Base-by-base conservation (phyloP, 2,329 filamentous ascomycete species). In the Colletotrichum sp. region DNA sequence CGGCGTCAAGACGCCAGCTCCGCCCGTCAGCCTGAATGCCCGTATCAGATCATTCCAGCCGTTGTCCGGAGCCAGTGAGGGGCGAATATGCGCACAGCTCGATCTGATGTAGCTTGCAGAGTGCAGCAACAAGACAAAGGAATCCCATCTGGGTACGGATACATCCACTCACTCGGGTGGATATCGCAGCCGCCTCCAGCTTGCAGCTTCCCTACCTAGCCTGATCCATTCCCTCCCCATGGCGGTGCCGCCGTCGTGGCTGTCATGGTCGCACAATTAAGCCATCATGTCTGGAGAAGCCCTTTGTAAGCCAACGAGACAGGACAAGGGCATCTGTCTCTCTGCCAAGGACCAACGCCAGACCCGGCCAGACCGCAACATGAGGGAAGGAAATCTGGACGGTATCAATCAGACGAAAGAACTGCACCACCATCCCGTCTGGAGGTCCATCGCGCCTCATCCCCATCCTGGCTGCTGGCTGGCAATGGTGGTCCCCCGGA, bases 371-470 rank as follows among this genome's bases (percentile, higher is more conserved):
- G 69, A 57, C 73, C 63, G 39, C 69, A 52, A 72, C 44, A 49
- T 49, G 44, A 49, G 44, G 44, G 44, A 49, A 49, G 21, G 52
- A 64, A 67, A 75, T 72, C n/a, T 49, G 44, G 44, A 49, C n/a
- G 73, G 73, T 70, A 75, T 75, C 72, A 72, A 34, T 72, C 73
- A 75, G 63, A 75, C 69, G 73, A 75, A 75, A 75, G 66, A 68
- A 69, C 63, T 72, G 21, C 63, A 75, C 49, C 72, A 16, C 49
- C 49, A 32, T 66, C 62, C 72, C 69, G 68, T 67, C 69, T 55
- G 36, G 60, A 62, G 32, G 28, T 67, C 68, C 60, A 67, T 63
- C 69, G 64, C 28, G 44, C 62, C 30, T 32, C 21, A 34, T 32
- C 72, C 68, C 6, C n/a, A 59, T 52, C 66, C 71, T 55, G 57